Percentiles rank a stretch among this genome's conserved stretches.
phyloP scores from a whole-genome alignment of 805 yeast genomes.

The Wickerhamomyces alni region DNA sequence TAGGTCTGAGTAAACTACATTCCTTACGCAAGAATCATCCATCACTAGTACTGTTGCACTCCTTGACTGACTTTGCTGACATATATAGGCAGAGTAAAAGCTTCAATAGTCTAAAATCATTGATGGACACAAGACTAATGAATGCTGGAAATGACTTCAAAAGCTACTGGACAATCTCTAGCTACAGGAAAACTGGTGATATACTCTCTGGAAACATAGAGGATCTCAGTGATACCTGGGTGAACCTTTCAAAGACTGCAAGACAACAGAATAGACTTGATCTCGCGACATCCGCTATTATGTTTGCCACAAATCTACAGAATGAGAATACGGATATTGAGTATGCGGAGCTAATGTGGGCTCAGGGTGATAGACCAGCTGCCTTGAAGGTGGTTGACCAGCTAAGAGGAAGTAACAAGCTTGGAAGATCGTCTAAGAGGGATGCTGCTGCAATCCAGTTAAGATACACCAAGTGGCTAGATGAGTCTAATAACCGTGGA shows the following conservation, averaged over 20 bases:
- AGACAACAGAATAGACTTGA: slow-evolving; percentile 65
- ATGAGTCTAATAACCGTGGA: slow-evolving; percentile 75
- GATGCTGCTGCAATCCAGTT: slow-evolving; percentile 45
- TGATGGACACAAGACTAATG: slow-evolving; percentile 20
- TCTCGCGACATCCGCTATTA: slow-evolving; percentile 61
- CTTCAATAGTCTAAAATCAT: slow-evolving; percentile 3
- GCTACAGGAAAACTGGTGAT: slow-evolving; percentile 50
- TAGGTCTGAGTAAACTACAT: slow-evolving; percentile 42
- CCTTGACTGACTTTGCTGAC: slow-evolving; percentile 48
- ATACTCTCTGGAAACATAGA: slow-evolving; percentile 20
- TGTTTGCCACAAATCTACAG: slow-evolving; percentile 40
- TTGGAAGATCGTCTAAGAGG: slow-evolving; percentile 13
- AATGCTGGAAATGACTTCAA: slow-evolving; percentile 48
- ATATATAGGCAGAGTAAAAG: slow-evolving; percentile 4
- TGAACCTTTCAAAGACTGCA: slow-evolving; percentile 57
- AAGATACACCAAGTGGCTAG: slow-evolving; percentile 85
- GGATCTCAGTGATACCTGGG: slow-evolving; percentile 44
- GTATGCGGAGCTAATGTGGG: slow-evolving; percentile 81
- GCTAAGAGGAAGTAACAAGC: slow-evolving; percentile 19
- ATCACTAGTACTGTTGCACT: slow-evolving; percentile 49
- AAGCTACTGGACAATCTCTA: slow-evolving; percentile 51
- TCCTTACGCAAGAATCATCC: slow-evolving; percentile 46
- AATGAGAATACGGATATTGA: slow-evolving; percentile 55
- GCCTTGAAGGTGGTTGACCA: slow-evolving; percentile 64
- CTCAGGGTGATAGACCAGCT: slow-evolving; percentile 78